A percentile compares a stretch with the other conserved stretches of the same genome.
Conservation (phyloP, 2,329 filamentous ascomycete species). For the Xylariaceae sp. region DNA sequence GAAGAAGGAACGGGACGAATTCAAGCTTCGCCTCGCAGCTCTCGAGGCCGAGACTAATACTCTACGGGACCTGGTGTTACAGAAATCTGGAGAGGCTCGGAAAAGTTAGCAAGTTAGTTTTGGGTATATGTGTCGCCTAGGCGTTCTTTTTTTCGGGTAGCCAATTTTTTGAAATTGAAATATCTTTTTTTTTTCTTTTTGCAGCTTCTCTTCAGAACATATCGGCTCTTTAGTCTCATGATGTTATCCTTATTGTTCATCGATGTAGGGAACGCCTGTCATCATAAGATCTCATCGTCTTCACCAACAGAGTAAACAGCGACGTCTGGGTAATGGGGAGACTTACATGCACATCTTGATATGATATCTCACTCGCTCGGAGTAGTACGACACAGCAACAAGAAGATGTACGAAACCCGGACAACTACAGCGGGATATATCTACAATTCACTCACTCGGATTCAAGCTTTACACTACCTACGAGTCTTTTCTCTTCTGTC, state of each 20-base stretch:
- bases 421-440: too few species aligned
- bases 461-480: background rate
- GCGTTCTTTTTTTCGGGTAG: conserved; percentile 18
- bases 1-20: conserved; percentile 56
- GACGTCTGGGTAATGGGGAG: background rate
- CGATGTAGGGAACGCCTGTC: conserved; percentile 31
- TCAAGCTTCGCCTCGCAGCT: conserved; percentile 57
- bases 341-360: conserved; percentile 1
- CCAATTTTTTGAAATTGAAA: conserved; percentile 12
- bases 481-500: background rate
- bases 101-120: conserved; percentile 17
- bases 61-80: conserved; percentile 46
- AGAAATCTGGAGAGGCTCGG: conserved; percentile 28
- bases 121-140: conserved; percentile 10
- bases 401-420: too few species aligned
- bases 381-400: too few species aligned
- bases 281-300: conserved; percentile 18
- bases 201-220: conserved; percentile 28
- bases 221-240: conserved; percentile 30
- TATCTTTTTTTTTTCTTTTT: conserved; percentile 1
- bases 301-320: background rate
- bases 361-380: too few species aligned
- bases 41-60: conserved; percentile 61
- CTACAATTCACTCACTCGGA: too few species aligned
- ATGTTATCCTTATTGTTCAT: conserved; percentile 19